These are phyloP conservation scores for Berkeleyomyces basicola DNA, from an alignment of 2,329 filamentous ascomycete species.

Conservation along the genomic window DNA sequence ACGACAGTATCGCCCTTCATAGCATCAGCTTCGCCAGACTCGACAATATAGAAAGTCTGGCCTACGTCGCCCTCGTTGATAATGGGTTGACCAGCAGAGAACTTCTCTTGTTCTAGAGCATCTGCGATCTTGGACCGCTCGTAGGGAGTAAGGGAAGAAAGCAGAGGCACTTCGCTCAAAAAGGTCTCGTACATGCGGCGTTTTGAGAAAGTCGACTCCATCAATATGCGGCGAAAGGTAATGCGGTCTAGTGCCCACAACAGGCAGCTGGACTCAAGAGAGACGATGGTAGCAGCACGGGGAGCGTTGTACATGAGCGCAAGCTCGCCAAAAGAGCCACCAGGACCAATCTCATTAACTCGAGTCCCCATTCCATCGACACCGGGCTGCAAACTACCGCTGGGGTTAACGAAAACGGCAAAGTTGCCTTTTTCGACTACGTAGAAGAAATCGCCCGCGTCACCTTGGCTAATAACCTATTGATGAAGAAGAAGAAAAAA, in stretches of 20 bases:
- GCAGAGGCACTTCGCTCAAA: slow-evolving; percentile 78
- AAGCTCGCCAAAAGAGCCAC: slow-evolving; percentile 89
- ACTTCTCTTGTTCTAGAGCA: slow-evolving; percentile 82
- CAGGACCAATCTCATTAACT: slow-evolving; percentile 67
- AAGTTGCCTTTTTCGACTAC: slow-evolving; percentile 84
- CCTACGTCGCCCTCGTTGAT: slow-evolving; percentile 86
- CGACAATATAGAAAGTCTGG: slow-evolving; percentile 80
- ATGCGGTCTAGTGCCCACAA: slow-evolving; percentile 91
- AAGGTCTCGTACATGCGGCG: slow-evolving; percentile 96
- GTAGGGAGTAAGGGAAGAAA: slow-evolving; percentile 71
- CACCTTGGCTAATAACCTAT: slow-evolving; percentile 87
- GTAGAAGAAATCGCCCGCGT: slow-evolving; percentile 95
- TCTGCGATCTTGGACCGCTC: slow-evolving; percentile 96
- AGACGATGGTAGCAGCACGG: slow-evolving; percentile 83
- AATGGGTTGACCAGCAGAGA: slow-evolving; percentile 60
- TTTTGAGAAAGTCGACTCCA: slow-evolving; percentile 94
- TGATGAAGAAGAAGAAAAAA: neutral
- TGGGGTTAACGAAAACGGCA: slow-evolving; percentile 74
- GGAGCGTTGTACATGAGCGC: slow-evolving; percentile 98
- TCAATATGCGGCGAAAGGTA: slow-evolving; percentile 92
- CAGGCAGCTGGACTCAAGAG: slow-evolving; percentile 58
- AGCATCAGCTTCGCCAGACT: slow-evolving; percentile 72
- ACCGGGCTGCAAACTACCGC: slow-evolving; percentile 63
- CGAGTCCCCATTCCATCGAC: slow-evolving; percentile 66
- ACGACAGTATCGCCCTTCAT: slow-evolving; percentile 64